Conservation (phyloP, 768 basidiomycete species). For the Mycena capillaripes region DNA sequence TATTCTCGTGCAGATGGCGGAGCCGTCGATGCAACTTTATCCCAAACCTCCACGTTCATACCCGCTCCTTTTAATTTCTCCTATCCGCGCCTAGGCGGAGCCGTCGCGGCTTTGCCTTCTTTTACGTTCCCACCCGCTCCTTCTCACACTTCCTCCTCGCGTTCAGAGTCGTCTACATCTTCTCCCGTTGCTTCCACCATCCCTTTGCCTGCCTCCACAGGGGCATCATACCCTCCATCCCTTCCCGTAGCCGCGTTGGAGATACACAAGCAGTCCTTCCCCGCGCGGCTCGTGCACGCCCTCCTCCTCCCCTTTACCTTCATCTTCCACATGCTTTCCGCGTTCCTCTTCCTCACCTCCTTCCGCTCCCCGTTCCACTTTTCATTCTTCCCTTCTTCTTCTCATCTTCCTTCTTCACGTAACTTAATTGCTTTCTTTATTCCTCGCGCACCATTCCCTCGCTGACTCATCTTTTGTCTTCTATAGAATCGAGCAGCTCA, state of each 20-base stretch:
- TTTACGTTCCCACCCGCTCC: conserved; percentile 15
- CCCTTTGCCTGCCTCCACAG: background rate
- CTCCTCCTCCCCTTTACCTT: conserved; percentile 30
- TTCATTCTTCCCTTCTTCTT: background rate
- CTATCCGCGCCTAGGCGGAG: conserved; percentile 4
- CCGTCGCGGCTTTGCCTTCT: background rate
- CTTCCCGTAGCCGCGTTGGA: conserved; percentile 19
- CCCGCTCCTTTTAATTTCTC: conserved; percentile 1
- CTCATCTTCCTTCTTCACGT: background rate
- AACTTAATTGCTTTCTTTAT: conserved; percentile 6
- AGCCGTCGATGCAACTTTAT: background rate
- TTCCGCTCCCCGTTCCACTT: background rate
- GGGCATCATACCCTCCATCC: background rate
- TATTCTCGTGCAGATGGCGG: conserved; percentile 17
- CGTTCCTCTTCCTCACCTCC: conserved; percentile 8
- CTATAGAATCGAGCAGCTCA: conserved; percentile 38
- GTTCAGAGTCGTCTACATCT: background rate
- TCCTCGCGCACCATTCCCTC: background rate
- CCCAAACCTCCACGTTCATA: background rate
- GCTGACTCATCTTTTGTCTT: background rate
- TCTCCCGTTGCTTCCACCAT: background rate
- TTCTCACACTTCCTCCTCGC: conserved; percentile 6
- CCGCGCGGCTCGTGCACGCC: conserved; percentile 22
- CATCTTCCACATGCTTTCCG: conserved; percentile 27
- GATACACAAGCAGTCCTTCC: conserved; percentile 1